Conservation (phyloP, 169 alveolate genomes). For the Plasmodium falciparum region DNA sequence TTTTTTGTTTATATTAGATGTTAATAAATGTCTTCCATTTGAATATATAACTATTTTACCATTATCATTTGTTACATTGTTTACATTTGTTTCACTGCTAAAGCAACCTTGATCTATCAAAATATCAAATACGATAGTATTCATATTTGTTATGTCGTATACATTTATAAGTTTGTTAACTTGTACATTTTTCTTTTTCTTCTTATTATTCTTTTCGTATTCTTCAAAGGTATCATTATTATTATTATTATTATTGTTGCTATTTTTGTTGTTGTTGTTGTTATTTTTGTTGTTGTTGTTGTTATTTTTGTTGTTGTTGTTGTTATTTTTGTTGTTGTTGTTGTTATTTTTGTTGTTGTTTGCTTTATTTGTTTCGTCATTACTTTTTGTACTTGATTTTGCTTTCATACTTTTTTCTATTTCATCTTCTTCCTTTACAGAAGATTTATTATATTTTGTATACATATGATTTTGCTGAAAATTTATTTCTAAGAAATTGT, state of each 20-base stretch:
- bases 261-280: not conserved
- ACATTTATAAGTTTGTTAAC: constrained; percentile 54
- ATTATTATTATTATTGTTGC: not conserved
- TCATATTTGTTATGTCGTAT: constrained; percentile 73
- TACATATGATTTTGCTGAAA: constrained; percentile 67
- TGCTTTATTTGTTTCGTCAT: constrained; percentile 7
- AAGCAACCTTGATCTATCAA: constrained; percentile 76
- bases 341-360: constrained; percentile 3
- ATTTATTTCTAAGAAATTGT: constrained; percentile 64
- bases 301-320: not conserved
- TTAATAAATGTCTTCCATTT: constrained; percentile 67
- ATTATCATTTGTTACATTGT: constrained; percentile 23
- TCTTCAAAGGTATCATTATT: not conserved
- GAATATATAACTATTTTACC: constrained; percentile 72
- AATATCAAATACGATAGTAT: constrained; percentile 70
- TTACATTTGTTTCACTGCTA: constrained; percentile 26
- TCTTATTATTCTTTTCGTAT: not conserved
- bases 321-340: constrained; percentile 4
- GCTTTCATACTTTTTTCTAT: constrained; percentile 12
- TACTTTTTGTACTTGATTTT: constrained; percentile 2
- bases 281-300: not conserved
- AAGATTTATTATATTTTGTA: constrained; percentile 36
- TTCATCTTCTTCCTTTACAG: not conserved
- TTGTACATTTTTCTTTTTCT: constrained; percentile 3
- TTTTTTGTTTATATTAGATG: constrained; percentile 56